Evolutionary conservation across 1,139 yeast species (phyloP).

Genomic region (Zhuliangozyma blackwelliae): DNA sequence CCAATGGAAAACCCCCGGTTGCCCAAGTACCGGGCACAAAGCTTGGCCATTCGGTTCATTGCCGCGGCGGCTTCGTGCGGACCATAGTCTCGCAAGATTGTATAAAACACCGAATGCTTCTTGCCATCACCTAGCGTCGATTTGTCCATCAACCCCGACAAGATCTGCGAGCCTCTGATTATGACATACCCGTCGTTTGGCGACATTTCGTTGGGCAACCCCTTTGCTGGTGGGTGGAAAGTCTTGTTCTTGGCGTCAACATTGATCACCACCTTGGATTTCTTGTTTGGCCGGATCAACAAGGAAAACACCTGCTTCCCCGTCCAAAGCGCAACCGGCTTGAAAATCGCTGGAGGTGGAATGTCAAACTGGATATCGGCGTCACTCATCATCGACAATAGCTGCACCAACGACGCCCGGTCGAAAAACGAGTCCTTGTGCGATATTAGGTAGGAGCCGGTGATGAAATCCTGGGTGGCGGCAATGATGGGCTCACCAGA

Average conservation of each 20-base stretch:
- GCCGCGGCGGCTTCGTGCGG: conserved; percentile 93
- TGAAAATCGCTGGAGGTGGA: conserved; percentile 92
- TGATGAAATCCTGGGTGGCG: conserved; percentile 98
- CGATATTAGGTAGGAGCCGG: conserved; percentile 90
- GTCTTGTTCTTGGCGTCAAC: conserved; percentile 94
- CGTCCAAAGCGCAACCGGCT: conserved; percentile 91
- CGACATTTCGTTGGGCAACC: conserved; percentile 87
- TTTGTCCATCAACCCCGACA: conserved; percentile 96
- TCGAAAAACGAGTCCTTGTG: conserved; percentile 92
- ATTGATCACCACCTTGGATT: conserved; percentile 78
- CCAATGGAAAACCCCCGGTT: conserved; percentile 97
- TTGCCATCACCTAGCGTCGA: conserved; percentile 96
- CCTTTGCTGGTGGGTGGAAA: conserved; percentile 62
- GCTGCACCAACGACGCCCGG: conserved; percentile 76
- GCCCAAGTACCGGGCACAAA: conserved; percentile 93
- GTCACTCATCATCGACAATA: conserved; percentile 94
- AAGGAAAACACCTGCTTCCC: conserved; percentile 94
- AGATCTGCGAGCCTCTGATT: conserved; percentile 82
- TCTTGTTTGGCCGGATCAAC: conserved; percentile 75
- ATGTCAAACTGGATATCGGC: conserved; percentile 82
- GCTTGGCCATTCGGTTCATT: conserved; percentile 97
- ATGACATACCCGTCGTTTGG: conserved; percentile 94
- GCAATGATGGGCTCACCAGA: conserved; percentile 99
- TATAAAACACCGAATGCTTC: conserved; percentile 93
- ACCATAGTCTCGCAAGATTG: conserved; percentile 91